Base-by-base conservation (phyloP, 208 protist species). In the Endotrypanum monterogeii region DNA sequence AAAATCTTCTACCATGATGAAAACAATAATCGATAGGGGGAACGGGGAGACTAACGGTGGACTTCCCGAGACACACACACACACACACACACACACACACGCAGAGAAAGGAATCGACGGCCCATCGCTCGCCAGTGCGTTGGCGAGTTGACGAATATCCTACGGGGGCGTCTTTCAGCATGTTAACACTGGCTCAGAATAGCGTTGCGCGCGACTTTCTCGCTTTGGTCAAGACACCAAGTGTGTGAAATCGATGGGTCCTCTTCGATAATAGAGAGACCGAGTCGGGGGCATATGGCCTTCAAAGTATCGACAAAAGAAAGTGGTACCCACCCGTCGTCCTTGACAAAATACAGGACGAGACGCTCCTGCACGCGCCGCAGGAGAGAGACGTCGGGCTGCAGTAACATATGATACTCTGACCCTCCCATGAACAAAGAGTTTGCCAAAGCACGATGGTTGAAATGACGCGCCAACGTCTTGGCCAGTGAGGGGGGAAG, bases 221-320 rank as follows among this genome's bases (percentile, higher is more conserved):
- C 85, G 65, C 69, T 93, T 76, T 92, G 68, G 32, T 67, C 50
- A 37, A 95, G 78, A 67, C 90, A 95, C 90, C 90, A 95, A 1
- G 90, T 71, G 55, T 95, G 90, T 11, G 84, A 66, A 23, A 95
- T 80, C 18, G 0, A 25, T 9, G 55, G 63, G 61, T 95, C 79
- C 6, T 67, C 62, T 52, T 93, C 88, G 72, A 95, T 78, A 4
- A 91, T 77, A 63, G 73, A 92, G 20, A 67, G 78, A 18, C 58
- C 61, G 11, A 89, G 66, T 3, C 67, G 56, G 1, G 84, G 81
- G 71, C 88, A 93, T 6, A 73, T 2, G 3, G 72, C 58, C n/a
- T 55, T 39, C 32, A 92, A 82, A 71, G 92, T 86, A 35, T 91
- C 74, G 4, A 83, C 83, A 62, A 74, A 71, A 0, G 44, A 18